phyloP scores from a whole-genome alignment of 192 early-diverging fungal genomes.

The Anaeromyces robustus region DNA sequence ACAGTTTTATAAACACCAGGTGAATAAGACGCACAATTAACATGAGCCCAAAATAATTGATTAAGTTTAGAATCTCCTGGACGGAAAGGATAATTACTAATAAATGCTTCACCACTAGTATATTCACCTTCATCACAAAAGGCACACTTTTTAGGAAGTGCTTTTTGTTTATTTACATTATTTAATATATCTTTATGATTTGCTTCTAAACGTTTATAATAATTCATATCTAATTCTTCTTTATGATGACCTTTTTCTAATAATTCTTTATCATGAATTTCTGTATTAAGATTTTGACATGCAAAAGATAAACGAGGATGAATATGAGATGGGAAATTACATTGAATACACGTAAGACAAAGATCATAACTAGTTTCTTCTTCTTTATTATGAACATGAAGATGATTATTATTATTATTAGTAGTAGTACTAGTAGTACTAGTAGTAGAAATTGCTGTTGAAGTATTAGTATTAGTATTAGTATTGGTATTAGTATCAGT shows the following conservation, averaged over 20 bases:
- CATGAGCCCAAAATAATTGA: constrained; percentile 67
- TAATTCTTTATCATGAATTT: not conserved
- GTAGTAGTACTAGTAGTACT: too few relatives aligned
- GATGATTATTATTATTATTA: constrained; percentile 24
- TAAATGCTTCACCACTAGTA: constrained; percentile 25
- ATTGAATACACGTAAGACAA: constrained; percentile 40
- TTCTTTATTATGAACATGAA: constrained; percentile 21
- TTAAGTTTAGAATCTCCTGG: constrained; percentile 31
- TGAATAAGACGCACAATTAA: constrained; percentile 63
- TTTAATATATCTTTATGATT: not conserved
- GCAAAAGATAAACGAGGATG: constrained; percentile 10
- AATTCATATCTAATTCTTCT: constrained; percentile 22
- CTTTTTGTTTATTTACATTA: constrained; percentile 10
- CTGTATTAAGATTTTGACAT: constrained; percentile 17
- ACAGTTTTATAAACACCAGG: constrained; percentile 65
- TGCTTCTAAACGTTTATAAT: constrained; percentile 9
- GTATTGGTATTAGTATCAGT: too few relatives aligned
- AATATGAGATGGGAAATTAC: not conserved
- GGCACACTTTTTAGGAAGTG: constrained; percentile 20
- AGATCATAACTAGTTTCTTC: constrained; percentile 39
- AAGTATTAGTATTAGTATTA: too few relatives aligned
- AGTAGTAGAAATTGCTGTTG: too few relatives aligned
- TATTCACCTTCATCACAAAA: constrained; percentile 54
- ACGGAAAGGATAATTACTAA: constrained; percentile 45
- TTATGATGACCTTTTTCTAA: constrained; percentile 3